Base-by-base conservation (phyloP, 768 basidiomycete genomes). In the Rhodotorula graminis region DNA sequence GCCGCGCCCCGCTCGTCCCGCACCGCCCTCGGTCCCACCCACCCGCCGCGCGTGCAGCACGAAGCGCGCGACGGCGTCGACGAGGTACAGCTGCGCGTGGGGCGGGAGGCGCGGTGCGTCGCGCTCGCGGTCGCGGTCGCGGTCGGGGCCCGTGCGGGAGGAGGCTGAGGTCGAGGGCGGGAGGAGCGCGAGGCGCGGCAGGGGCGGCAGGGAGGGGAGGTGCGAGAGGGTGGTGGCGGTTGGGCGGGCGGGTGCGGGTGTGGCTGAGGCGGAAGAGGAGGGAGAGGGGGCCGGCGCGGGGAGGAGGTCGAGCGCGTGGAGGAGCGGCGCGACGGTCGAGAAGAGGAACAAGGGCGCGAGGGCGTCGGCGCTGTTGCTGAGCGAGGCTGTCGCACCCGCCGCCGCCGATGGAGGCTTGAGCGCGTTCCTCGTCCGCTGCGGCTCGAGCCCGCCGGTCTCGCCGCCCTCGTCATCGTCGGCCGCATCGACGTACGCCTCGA, bases 41-140 rank as follows among this genome's bases (percentile, higher is more conserved):
- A 3, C 19, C 29, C 25, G 5, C n/a, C 49, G 56, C 12, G 58
- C 7, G 9, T 56, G 31, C 0, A 61, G 29, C 19, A 33, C 64
- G 59, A 72, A 18, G 27, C 71, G 56, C 2, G 62, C 44, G 44
- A 72, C 9, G 2, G 66, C 57, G 44, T 72, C 71, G 58, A 55
- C 27, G 18, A 68, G 47, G 63, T 72, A 65, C 29, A 72, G 64
- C 60, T 23, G 29, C 29, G 21, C 55, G 11, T 55, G 18, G 2
- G 49, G 58, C 27, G 9, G 15, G 31, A 23, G 10, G 52, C 37
- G 16, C 18, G 23, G 16, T 19, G 44, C 3, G 21, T 29, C 33
- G 49, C 50, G n/a, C 14, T 5, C 3, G 52, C 2, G 29, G 46
- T 59, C 2, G 47, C 16, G 4, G 29, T 49, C 6, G 64, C 59